Conservation (phyloP, 192 early-diverging fungal genomes). For the Spinellus fusiger region DNA sequence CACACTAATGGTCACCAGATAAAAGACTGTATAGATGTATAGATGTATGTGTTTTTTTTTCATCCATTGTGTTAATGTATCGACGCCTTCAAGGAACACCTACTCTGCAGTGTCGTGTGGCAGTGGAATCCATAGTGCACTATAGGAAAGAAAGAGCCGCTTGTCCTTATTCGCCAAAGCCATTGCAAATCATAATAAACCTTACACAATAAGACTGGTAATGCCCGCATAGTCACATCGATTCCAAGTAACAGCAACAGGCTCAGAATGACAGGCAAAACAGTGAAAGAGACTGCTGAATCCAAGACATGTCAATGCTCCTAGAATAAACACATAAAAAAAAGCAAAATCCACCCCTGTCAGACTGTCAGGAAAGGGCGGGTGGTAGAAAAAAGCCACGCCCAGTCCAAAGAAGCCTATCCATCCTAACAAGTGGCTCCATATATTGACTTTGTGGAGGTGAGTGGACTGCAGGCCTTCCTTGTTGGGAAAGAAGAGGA, state of each 20-base stretch:
- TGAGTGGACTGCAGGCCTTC: too few species aligned
- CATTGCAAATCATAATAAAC: neutral
- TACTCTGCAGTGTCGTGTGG: conserved; percentile 31
- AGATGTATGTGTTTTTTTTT: neutral
- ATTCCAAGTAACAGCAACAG: conserved; percentile 70
- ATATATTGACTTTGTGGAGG: conserved; percentile 64
- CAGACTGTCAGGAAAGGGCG: conserved; percentile 38
- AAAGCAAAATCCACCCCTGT: conserved; percentile 59
- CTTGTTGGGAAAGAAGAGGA: neutral
- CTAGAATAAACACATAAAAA: conserved; percentile 69
- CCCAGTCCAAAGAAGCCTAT: conserved; percentile 49
- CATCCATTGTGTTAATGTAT: neutral
- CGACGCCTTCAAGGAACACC: neutral
- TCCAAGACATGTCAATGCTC: conserved; percentile 73
- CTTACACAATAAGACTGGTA: conserved; percentile 68
- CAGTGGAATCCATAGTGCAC: conserved; percentile 53
- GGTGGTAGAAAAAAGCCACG: conserved; percentile 38
- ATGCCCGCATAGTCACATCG: conserved; percentile 93
- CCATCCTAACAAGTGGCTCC: conserved; percentile 77
- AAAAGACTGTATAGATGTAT: conserved; percentile 5
- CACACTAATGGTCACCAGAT: conserved; percentile 31
- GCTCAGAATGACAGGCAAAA: conserved; percentile 79
- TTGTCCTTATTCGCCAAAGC: neutral
- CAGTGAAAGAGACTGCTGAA: conserved; percentile 77
- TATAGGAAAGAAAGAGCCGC: conserved; percentile 47